Base-by-base conservation (phyloP, 2,329 filamentous ascomycete species). In the Colletotrichum shisoi region DNA sequence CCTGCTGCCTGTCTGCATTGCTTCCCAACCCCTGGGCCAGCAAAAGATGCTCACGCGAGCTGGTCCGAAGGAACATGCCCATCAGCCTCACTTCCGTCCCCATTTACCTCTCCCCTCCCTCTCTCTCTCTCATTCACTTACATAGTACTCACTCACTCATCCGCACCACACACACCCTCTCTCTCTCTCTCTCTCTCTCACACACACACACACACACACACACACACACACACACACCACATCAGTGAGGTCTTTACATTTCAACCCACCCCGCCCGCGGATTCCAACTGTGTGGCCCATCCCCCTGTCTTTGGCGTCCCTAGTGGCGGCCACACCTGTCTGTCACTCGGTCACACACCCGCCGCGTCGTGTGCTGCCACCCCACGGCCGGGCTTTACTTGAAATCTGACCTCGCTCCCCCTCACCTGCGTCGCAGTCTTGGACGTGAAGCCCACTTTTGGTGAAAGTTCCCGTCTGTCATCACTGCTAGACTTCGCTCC, bases 1-100 rank as follows among this genome's bases (percentile, higher is more conserved):
- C 61, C 61, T 63, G 61, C 31, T 63, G 44, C 52, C 37, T 40
- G 11, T 40, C 60, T 63, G 52, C 61, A 57, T 39, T 21, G 61
- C 46, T 58, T n/a, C 37, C 45, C 53, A 37, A 56, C 53, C 62
- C 56, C 39, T 53, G 60, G 19, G 19, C 46, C 12, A 40, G 48
- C 2, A 6, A 17, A 45, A 40, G 39, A 53, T 40, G 11, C 48
- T 42, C 48, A 21, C 31, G 9, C 31, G 31, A 52, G 27, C n/a
- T 53, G 37, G 61, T 51, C 54, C 45, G 4, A 45, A 27, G 45
- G 48, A 24, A 40, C 19, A 13, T 31, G 19, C 27, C 39, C 56
- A 27, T 34, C 49, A 61, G 62, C 57, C 62, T 61, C 57, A 64
- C 51, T 40, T 40, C 31, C 40, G 39, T 21, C 13, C 45, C 24